Evolutionary conservation across 306 rosid species (phyloP).

Genomic region (Trifolium repens): DNA sequence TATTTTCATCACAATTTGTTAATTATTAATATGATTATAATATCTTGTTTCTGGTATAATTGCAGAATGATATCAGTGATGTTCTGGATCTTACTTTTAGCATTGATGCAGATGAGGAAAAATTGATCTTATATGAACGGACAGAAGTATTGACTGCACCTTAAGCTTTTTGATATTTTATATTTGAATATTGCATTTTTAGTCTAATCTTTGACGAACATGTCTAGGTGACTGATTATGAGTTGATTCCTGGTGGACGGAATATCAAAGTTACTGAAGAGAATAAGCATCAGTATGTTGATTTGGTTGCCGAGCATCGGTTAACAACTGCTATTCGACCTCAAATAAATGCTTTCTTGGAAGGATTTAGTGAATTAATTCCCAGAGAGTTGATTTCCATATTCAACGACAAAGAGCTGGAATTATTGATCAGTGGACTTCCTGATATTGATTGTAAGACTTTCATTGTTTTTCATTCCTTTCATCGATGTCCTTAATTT

Average conservation of each 20-base stretch:
- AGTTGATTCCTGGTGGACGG: conserved; percentile 94
- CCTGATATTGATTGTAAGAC: conserved; percentile 96
- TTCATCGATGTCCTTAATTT: conserved; percentile 1
- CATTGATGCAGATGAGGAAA: conserved; percentile 98
- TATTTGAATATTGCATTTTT: conserved; percentile 33
- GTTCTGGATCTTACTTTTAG: conserved; percentile 91
- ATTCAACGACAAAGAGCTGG: conserved; percentile 94
- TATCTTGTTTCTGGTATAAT: conserved; percentile 31
- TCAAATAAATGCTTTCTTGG: conserved; percentile 89
- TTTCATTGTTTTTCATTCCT: conserved; percentile 2
- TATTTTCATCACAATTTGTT: conserved; percentile 8
- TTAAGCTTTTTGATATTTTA: conserved; percentile 23
- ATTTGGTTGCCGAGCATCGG: conserved; percentile 89
- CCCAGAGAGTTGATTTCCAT: conserved; percentile 77
- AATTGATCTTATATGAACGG: conserved; percentile 85
- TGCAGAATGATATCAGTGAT: conserved; percentile 91
- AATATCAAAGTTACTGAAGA: conserved; percentile 96
- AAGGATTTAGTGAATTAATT: conserved; percentile 87
- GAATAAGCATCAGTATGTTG: conserved; percentile 93
- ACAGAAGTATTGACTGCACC: conserved; percentile 68
- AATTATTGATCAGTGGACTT: conserved; percentile 95
- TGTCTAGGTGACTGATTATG: conserved; percentile 93
- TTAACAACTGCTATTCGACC: conserved; percentile 99
- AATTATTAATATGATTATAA: conserved; percentile 32
- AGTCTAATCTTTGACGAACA: conserved; percentile 39